Percentiles rank a stretch among this genome's conserved stretches.
Evolutionary conservation across 1,284 basidiomycete species (phyloP).

Genomic region (Termitomyces sp.): DNA sequence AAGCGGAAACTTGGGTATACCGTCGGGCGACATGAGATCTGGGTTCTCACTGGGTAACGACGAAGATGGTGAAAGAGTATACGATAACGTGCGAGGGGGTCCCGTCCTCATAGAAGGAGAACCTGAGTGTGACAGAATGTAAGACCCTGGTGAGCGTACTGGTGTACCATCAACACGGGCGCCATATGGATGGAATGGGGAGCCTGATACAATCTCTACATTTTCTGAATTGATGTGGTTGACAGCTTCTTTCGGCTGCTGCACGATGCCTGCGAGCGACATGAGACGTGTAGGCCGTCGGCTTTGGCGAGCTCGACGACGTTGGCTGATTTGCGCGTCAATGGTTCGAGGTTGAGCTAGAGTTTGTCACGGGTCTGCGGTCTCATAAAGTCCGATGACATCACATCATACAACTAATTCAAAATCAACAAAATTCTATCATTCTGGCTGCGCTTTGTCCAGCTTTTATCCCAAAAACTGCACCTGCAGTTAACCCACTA

Average conservation of each 20-base stretch:
- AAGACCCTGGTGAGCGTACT: slow-evolving; percentile 6
- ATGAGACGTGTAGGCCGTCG: slow-evolving; percentile 13
- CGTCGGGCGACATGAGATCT: slow-evolving; percentile 27
- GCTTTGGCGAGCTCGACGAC: neutral
- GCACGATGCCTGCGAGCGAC: slow-evolving; percentile 16
- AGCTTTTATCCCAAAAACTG: slow-evolving; percentile 62
- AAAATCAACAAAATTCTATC: neutral
- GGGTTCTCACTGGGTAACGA: slow-evolving; percentile 26
- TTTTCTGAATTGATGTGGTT: neutral
- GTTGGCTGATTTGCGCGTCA: neutral
- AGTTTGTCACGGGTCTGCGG: neutral
- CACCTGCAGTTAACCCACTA: slow-evolving; percentile 60
- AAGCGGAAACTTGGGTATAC: slow-evolving; percentile 23
- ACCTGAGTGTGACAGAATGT: slow-evolving; percentile 26
- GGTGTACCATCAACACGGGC: slow-evolving; percentile 1
- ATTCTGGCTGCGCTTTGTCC: slow-evolving; percentile 39
- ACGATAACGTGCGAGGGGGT: slow-evolving; percentile 68
- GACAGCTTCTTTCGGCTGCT: slow-evolving; percentile 1
- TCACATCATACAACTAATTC: neutral
- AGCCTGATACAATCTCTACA: neutral
- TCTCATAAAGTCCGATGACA: neutral
- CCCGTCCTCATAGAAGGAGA: slow-evolving; percentile 67
- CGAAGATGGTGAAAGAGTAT: slow-evolving; percentile 50
- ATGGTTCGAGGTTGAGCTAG: neutral
- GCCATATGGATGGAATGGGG: neutral